These are phyloP conservation scores for Mortierella sp. DNA, from an alignment of 371 early-diverging fungal species.

Conservation along the genomic window DNA sequence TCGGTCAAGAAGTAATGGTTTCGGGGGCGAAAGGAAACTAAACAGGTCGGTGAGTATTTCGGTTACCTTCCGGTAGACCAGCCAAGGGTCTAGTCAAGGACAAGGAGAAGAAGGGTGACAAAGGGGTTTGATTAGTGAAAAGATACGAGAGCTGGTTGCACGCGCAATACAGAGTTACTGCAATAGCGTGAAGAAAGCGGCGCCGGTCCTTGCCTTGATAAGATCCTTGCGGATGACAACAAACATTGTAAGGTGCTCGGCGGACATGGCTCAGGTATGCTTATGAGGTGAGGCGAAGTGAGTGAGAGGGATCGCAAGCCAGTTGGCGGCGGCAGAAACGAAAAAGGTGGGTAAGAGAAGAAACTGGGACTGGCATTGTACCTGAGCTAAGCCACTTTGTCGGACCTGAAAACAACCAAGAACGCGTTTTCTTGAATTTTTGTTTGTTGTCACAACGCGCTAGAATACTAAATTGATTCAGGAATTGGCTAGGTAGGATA, in stretches of 20 bases:
- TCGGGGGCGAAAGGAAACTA: not conserved
- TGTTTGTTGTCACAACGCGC: too few relatives aligned
- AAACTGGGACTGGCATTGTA: too few relatives aligned
- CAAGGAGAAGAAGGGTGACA: not conserved
- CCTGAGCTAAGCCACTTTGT: too few relatives aligned
- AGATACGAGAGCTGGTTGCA: not conserved
- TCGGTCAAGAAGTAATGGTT: not conserved
- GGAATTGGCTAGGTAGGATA: too few relatives aligned
- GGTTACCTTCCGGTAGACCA: constrained; percentile 88
- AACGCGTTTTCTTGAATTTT: too few relatives aligned
- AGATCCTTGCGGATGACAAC: constrained; percentile 89
- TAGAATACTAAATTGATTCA: too few relatives aligned
- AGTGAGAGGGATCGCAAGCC: not conserved
- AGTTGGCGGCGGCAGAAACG: not conserved
- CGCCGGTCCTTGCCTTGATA: constrained; percentile 67
- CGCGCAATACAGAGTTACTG: not conserved
- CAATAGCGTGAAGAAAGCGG: not conserved
- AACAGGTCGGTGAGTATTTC: not conserved
- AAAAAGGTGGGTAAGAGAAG: not conserved
- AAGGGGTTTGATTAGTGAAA: not conserved
- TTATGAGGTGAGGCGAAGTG: not conserved
- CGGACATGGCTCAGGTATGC: constrained; percentile 49
- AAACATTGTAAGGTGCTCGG: constrained; percentile 83
- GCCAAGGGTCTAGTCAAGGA: constrained; percentile 65
- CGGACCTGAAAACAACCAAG: too few relatives aligned